phyloP scores from a whole-genome alignment of 139 green algal species.

The Chlorella sp. region DNA sequence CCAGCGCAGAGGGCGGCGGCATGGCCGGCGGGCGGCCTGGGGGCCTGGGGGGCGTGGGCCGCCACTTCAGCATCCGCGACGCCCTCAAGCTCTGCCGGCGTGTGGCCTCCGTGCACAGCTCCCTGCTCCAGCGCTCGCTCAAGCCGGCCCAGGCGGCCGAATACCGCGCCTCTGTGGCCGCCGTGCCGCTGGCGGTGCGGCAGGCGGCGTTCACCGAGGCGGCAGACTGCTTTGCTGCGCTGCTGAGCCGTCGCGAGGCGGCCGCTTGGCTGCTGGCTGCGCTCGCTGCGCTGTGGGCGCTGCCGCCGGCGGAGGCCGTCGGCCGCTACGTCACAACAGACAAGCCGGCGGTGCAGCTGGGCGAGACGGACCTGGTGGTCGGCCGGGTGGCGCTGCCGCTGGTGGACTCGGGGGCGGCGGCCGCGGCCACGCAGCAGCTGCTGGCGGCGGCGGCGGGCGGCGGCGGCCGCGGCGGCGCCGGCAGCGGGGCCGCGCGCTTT shows the following conservation, averaged over 20 bases:
- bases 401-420: constrained; percentile 1
- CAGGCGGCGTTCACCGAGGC: constrained; percentile 62
- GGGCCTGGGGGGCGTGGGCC: constrained; percentile 54
- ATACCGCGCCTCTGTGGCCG: constrained; percentile 8
- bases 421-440: not conserved
- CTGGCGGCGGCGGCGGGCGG: constrained; percentile 12
- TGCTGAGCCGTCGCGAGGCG: constrained; percentile 33
- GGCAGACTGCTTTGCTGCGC: constrained; percentile 60
- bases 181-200: constrained; percentile 38
- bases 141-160: constrained; percentile 6
- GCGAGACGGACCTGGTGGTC: constrained; percentile 19
- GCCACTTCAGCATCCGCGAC: constrained; percentile 78
- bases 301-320: constrained; percentile 38
- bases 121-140: constrained; percentile 13
- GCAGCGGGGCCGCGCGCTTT: constrained; percentile 59
- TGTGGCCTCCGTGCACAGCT: constrained; percentile 47
- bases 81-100: constrained; percentile 84
- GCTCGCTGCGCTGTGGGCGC: constrained; percentile 62
- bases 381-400: constrained; percentile 41
- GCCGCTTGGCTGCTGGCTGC: constrained; percentile 44
- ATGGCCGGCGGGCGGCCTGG: constrained; percentile 50
- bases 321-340: constrained; percentile 53
- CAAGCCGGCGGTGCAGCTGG: constrained; percentile 65
- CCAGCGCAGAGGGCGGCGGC: too few species aligned
- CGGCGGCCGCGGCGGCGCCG: constrained; percentile 21